A percentile compares a stretch with the other conserved stretches of the same genome.
These are phyloP conservation scores for Rubia tinctorum DNA, from an alignment of 305 asterid species.

Conservation along the genomic window DNA sequence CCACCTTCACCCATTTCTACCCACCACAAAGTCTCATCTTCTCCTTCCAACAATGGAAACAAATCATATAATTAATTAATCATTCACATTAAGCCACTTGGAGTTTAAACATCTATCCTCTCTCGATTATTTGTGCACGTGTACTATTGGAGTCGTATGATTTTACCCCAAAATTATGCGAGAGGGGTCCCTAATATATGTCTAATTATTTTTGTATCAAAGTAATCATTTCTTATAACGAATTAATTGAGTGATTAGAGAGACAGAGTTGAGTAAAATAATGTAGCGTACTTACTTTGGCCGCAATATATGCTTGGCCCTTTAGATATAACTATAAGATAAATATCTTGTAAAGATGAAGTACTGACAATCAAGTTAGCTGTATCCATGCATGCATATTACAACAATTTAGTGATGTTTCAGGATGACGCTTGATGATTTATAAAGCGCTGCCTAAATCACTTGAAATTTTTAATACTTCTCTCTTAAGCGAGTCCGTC, in stretches of 20 bases:
- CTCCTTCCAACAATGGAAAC: slow-evolving; percentile 29
- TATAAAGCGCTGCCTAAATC: not conserved
- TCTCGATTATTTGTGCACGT: not conserved
- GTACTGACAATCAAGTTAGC: not conserved
- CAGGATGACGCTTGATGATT: not conserved
- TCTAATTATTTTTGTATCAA: not conserved
- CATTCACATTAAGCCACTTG: slow-evolving; percentile 7
- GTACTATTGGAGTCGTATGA: not conserved
- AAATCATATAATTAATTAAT: not conserved
- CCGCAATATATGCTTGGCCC: not conserved
- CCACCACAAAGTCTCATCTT: slow-evolving; percentile 45
- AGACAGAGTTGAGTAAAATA: slow-evolving; percentile 7
- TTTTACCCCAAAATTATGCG: not conserved
- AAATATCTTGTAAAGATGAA: not conserved
- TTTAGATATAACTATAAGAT: not conserved
- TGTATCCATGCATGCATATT: not conserved
- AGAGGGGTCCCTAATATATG: not conserved
- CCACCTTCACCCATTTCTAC: slow-evolving; percentile 79
- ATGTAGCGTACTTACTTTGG: not conserved
- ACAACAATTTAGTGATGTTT: not conserved
- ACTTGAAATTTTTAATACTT: too few relatives aligned
- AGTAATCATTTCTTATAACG: slow-evolving; percentile 11
- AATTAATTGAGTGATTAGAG: slow-evolving; percentile 10
- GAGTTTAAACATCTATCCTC: not conserved
- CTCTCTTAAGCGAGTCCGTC: too few relatives aligned